These are phyloP conservation scores for Apiotrichum mycotoxinovorans DNA, from an alignment of 1,284 basidiomycete species.

Conservation along the genomic window DNA sequence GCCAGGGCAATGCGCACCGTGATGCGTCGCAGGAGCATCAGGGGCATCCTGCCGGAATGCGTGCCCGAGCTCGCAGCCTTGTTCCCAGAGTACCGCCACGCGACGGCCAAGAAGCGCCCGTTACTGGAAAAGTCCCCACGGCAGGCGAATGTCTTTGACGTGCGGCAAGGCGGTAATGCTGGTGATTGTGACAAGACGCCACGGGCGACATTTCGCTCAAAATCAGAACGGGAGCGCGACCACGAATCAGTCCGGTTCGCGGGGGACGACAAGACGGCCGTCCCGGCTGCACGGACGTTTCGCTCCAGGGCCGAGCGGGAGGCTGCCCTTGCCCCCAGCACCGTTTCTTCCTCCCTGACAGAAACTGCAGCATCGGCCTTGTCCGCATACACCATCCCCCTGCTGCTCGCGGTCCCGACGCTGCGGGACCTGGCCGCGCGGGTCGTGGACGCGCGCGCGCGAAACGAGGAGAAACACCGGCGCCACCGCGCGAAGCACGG, in stretches of 20 bases:
- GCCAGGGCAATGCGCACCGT: conserved; percentile 5
- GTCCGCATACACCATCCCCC: conserved; percentile 20
- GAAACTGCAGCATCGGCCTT: background rate
- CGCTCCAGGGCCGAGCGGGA: background rate
- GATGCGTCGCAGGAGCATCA: background rate
- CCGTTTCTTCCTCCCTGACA: background rate
- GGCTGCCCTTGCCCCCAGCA: background rate
- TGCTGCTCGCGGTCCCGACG: conserved; percentile 20
- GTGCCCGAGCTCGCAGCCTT: conserved; percentile 5
- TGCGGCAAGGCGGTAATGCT: background rate
- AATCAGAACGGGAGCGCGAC: background rate
- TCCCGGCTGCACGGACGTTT: background rate
- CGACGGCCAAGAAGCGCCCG: background rate
- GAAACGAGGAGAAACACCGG: conserved; percentile 30
- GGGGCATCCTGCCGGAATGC: background rate
- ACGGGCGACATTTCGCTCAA: background rate
- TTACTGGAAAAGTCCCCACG: background rate
- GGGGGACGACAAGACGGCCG: background rate
- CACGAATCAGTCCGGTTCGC: background rate
- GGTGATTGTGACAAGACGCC: background rate
- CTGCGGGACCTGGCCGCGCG: conserved; percentile 27
- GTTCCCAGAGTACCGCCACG: conserved; percentile 19
- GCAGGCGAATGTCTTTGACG: background rate
- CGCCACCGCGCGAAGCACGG: conserved; percentile 28
- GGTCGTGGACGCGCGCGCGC: conserved; percentile 27